Conservation (phyloP, 352 stramenopile genomes). For the Pythium graminicola region DNA sequence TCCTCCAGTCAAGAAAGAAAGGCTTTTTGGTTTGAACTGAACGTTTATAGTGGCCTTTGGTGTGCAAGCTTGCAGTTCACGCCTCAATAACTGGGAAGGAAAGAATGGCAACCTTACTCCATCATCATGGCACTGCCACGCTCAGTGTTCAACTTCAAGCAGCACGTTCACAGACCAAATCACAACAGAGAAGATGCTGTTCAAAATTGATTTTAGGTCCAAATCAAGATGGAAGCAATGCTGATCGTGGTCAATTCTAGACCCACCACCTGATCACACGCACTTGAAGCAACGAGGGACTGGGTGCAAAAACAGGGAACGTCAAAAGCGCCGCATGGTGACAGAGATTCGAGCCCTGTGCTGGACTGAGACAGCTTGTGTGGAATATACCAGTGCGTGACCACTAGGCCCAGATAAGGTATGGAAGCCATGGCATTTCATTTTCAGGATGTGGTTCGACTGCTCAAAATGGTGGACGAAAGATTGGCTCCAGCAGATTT, state of each 20-base stretch:
- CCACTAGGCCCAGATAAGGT: not conserved
- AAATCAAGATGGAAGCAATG: not conserved
- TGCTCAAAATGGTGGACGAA: not conserved
- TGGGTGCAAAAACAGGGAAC: not conserved
- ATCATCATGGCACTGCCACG: too few species aligned
- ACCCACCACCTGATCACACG: too few species aligned
- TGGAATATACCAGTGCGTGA: not conserved
- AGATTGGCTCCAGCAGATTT: not conserved
- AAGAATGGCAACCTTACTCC: not conserved
- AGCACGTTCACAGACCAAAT: not conserved
- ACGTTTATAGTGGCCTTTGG: too few species aligned
- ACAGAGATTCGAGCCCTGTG: not conserved
- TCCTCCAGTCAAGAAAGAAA: too few species aligned
- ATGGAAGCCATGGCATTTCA: too few species aligned
- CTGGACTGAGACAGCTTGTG: conserved; percentile 1
- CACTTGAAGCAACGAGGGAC: not conserved
- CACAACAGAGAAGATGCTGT: not conserved
- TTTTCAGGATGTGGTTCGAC: not conserved
- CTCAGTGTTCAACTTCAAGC: conserved; percentile 21
- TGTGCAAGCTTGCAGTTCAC: too few species aligned
- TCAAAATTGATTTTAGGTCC: too few species aligned
- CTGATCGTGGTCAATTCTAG: too few species aligned
- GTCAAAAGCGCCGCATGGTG: not conserved
- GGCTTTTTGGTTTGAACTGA: too few species aligned
- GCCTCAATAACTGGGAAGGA: not conserved